Conservation (phyloP, 2,329 filamentous ascomycete species). For the Stagonosporopsis tanaceti region DNA sequence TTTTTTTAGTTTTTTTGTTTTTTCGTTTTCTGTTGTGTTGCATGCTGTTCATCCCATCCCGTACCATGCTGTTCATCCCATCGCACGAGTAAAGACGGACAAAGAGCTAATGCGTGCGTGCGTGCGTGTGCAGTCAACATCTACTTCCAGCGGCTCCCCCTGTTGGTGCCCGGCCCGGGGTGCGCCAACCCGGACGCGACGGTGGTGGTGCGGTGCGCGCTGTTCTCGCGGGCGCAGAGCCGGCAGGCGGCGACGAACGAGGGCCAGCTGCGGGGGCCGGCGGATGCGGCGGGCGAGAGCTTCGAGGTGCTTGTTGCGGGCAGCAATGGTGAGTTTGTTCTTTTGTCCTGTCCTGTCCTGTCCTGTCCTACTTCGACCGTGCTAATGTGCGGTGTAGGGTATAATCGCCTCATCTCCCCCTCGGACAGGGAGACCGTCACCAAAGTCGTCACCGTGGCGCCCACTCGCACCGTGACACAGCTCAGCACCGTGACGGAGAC, state of each 20-base stretch:
- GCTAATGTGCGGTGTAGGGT: not conserved
- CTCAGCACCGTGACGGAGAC: not conserved
- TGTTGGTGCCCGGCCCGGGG: constrained; percentile 4
- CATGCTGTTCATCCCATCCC: no score
- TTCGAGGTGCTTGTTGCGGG: constrained; percentile 22
- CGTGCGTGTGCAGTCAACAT: constrained; percentile 45
- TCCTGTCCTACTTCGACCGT: not conserved
- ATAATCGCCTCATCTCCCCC: constrained; percentile 2
- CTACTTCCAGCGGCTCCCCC: constrained; percentile 28
- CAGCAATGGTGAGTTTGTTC: constrained; percentile 24
- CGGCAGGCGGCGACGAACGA: constrained; percentile 15
- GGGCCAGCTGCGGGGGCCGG: constrained; percentile 20
- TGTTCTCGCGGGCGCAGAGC: constrained; percentile 18
- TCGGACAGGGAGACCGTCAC: not conserved
- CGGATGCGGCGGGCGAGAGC: constrained; percentile 14
- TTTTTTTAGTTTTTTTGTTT: no score
- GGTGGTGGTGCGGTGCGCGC: constrained; percentile 20
- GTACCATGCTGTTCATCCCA: no score
- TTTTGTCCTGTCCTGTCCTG: no score
- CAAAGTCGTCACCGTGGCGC: not conserved
- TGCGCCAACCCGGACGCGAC: constrained; percentile 30
- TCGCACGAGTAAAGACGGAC: no score
- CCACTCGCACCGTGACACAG: not conserved
- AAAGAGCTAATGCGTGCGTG: no score
- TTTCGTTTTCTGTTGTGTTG: no score